Evolutionary conservation across 805 yeast species (phyloP).

Genomic region (Cyberlindnera nakhonratchasimensis): DNA sequence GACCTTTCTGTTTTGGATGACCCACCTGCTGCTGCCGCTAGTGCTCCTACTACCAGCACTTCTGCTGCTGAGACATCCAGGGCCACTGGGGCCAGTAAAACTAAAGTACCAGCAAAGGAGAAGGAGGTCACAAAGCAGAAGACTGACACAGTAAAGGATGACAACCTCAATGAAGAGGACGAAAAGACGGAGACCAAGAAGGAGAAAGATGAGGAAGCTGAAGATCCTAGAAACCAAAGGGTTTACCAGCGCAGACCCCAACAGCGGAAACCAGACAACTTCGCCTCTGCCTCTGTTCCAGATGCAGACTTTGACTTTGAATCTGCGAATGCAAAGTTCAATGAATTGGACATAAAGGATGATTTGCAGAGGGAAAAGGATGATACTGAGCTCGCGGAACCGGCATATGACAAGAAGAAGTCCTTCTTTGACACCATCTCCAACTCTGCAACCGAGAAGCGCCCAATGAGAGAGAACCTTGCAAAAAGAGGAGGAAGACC

Average conservation of each 20-base stretch:
- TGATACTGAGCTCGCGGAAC: constrained; percentile 12
- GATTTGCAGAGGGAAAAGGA: constrained; percentile 14
- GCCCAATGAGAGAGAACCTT: constrained; percentile 16
- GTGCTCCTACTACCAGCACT: constrained; percentile 9
- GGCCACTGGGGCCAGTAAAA: constrained; percentile 12
- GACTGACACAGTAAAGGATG: not conserved
- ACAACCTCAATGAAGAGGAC: not conserved
- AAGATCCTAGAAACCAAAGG: constrained; percentile 8
- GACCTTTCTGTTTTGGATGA: constrained; percentile 81
- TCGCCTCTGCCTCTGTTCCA: constrained; percentile 37
- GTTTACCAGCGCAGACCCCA: constrained; percentile 14
- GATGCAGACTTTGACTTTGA: constrained; percentile 72
- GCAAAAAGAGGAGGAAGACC: constrained; percentile 3
- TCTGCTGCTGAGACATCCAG: not conserved
- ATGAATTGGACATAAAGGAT: constrained; percentile 28
- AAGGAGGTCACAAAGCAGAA: constrained; percentile 7
- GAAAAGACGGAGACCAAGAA: not conserved
- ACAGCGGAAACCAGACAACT: constrained; percentile 9
- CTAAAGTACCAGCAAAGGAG: constrained; percentile 10
- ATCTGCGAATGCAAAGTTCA: constrained; percentile 68
- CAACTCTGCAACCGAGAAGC: constrained; percentile 51
- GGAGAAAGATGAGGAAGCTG: not conserved
- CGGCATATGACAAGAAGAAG: constrained; percentile 69
- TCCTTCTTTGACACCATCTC: constrained; percentile 90
- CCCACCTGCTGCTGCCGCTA: constrained; percentile 34